Evolutionary conservation across 1,139 yeast species (phyloP).

Genomic region (Lodderomyces theae): DNA sequence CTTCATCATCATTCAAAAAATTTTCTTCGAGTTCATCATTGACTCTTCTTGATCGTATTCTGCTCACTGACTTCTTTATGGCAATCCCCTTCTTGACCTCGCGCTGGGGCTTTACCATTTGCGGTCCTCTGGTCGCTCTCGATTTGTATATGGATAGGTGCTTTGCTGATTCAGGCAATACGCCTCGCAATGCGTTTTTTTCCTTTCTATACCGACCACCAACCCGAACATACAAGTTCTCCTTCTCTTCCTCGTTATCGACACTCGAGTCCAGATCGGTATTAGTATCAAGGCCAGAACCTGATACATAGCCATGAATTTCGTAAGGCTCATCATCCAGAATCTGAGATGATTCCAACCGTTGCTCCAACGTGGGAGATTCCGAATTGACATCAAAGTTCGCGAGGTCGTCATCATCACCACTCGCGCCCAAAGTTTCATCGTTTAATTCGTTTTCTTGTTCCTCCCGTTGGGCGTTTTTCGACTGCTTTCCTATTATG

Average conservation of each 20-base stretch:
- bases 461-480: slow-evolving; percentile 12
- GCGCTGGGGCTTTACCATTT: slow-evolving; percentile 5
- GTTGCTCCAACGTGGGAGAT: neutral
- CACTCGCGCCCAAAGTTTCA: neutral
- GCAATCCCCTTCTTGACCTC: slow-evolving; percentile 39
- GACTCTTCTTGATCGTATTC: too few relatives aligned
- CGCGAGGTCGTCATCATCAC: neutral
- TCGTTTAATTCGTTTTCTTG: slow-evolving; percentile 1
- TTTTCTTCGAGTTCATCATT: slow-evolving; percentile 1
- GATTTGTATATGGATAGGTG: slow-evolving; percentile 27
- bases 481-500: slow-evolving; percentile 29
- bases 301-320: neutral
- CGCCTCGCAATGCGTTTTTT: slow-evolving; percentile 31
- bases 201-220: slow-evolving; percentile 34
- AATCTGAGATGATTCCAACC: neutral
- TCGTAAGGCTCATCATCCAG: slow-evolving; percentile 10
- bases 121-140: slow-evolving; percentile 6
- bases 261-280: slow-evolving; percentile 2
- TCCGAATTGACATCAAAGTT: neutral
- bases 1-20: neutral
- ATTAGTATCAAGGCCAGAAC: neutral
- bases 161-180: slow-evolving; percentile 41
- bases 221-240: slow-evolving; percentile 25
- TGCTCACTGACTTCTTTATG: slow-evolving; percentile 20
- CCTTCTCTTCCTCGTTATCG: slow-evolving; percentile 10